Evolutionary conservation across 1,284 basidiomycete species (phyloP).

Genomic region (Volvariella surrecta): DNA sequence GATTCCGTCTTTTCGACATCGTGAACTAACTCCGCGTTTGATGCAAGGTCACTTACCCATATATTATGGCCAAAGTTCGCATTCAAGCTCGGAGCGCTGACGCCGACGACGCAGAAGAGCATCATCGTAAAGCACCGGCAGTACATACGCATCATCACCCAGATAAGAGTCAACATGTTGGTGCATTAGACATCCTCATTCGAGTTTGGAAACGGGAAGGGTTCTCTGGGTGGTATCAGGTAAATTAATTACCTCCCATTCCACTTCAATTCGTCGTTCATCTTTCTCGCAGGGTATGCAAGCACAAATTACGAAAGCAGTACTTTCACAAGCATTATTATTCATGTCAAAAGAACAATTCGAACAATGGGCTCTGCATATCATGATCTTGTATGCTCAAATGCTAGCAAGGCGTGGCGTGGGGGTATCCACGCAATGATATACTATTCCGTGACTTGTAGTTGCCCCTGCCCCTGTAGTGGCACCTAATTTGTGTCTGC

Average conservation of each 20-base stretch:
- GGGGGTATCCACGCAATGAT: not conserved
- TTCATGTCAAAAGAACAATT: slow-evolving; percentile 84
- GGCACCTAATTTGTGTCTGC: not conserved
- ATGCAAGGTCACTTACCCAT: slow-evolving; percentile 78
- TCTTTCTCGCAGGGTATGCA: slow-evolving; percentile 65
- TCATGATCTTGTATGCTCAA: slow-evolving; percentile 50
- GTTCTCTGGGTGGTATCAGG: slow-evolving; percentile 93
- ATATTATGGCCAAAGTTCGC: slow-evolving; percentile 96
- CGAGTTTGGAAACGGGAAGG: slow-evolving; percentile 74
- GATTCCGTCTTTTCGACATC: slow-evolving; percentile 1
- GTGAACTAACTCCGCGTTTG: not conserved
- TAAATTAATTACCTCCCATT: slow-evolving; percentile 22
- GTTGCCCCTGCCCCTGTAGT: slow-evolving; percentile 3
- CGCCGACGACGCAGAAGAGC: slow-evolving; percentile 36
- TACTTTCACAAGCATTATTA: slow-evolving; percentile 73
- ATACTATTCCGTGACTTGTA: not conserved
- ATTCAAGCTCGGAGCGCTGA: slow-evolving; percentile 79
- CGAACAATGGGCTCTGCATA: slow-evolving; percentile 63
- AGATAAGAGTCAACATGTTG: slow-evolving; percentile 41
- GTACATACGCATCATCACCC: slow-evolving; percentile 28
- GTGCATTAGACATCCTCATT: slow-evolving; percentile 71
- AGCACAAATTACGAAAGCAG: slow-evolving; percentile 86
- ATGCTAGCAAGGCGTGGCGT: slow-evolving; percentile 25
- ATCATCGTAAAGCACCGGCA: slow-evolving; percentile 23
- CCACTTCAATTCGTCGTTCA: not conserved